phyloP scores from a whole-genome alignment of 371 early-diverging fungal genomes.

The Syncephalis fuscata region DNA sequence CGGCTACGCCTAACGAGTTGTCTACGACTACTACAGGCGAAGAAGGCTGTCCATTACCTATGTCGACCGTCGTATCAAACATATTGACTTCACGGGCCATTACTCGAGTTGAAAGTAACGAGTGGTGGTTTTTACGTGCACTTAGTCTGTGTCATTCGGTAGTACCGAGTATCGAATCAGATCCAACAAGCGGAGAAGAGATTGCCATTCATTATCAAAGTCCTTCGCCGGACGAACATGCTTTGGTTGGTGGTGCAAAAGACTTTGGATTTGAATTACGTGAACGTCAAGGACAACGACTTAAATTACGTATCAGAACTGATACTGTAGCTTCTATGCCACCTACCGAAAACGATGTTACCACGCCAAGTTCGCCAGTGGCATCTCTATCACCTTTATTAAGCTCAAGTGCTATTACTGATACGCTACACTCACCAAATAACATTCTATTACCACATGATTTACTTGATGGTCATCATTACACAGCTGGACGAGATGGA shows the following conservation, averaged over 20 bases:
- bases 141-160: conserved; percentile 88
- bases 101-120: conserved; percentile 1
- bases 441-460: conserved; percentile 1
- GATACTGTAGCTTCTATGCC: too few relatives aligned
- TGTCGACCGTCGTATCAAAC: not conserved
- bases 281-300: conserved; percentile 29
- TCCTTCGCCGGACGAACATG: conserved; percentile 88
- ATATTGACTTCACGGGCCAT: not conserved
- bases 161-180: conserved; percentile 25
- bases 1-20: too few relatives aligned
- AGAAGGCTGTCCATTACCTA: not conserved
- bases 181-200: conserved; percentile 19
- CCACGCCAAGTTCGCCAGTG: too few relatives aligned
- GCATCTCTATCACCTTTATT: too few relatives aligned
- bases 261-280: conserved; percentile 64
- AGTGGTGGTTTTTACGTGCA: conserved; percentile 43
- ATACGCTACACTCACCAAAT: not conserved
- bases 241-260: conserved; percentile 73
- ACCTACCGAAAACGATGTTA: too few relatives aligned
- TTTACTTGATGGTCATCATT: too few relatives aligned
- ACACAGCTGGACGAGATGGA: too few relatives aligned
- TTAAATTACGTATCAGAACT: conserved; percentile 4
- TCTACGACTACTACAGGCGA: not conserved
- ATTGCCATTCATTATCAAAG: conserved; percentile 59
- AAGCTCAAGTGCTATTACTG: conserved; percentile 2